Conservation (phyloP, 345 rosid genomes). For the Pugionium dolabratum region DNA sequence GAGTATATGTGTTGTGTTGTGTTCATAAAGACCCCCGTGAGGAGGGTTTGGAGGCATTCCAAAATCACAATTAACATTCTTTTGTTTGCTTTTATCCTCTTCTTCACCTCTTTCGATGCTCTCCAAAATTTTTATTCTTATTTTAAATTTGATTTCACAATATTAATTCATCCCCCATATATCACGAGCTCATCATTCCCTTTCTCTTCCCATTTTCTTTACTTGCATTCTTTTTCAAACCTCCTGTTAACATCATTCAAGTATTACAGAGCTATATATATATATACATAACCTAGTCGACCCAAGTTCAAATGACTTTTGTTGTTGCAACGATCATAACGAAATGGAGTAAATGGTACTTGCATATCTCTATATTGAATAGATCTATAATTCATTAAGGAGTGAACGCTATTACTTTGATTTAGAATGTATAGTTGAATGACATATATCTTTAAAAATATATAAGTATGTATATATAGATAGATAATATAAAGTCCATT, state of each 20-base stretch:
- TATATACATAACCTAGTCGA: neutral
- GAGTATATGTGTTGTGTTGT: neutral
- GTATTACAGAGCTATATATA: too few relatives aligned
- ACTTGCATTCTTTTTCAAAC: too few relatives aligned
- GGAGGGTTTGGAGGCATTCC: constrained; percentile 59
- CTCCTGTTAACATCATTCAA: too few relatives aligned
- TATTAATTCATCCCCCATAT: constrained; percentile 27
- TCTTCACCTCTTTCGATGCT: constrained; percentile 54
- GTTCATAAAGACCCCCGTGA: constrained; percentile 51
- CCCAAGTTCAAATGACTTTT: neutral
- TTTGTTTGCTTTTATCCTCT: constrained; percentile 46
- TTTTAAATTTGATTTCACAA: constrained; percentile 8
- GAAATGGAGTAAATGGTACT: too few relatives aligned
- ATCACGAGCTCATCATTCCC: neutral
- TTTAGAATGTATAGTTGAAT: too few relatives aligned
- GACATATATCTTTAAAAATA: too few relatives aligned
- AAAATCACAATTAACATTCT: constrained; percentile 51
- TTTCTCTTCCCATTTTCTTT: too few relatives aligned
- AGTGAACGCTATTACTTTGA: too few relatives aligned
- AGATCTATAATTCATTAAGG: too few relatives aligned
- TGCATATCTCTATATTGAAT: neutral
- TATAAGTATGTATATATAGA: too few relatives aligned
- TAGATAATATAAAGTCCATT: constrained; percentile 6
- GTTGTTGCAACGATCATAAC: too few relatives aligned
- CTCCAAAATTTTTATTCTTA: constrained; percentile 13